Evolutionary conservation across 208 protist species (phyloP), one percentile per base, ranked within the genome.

Genomic region (Leishmania major): DNA sequence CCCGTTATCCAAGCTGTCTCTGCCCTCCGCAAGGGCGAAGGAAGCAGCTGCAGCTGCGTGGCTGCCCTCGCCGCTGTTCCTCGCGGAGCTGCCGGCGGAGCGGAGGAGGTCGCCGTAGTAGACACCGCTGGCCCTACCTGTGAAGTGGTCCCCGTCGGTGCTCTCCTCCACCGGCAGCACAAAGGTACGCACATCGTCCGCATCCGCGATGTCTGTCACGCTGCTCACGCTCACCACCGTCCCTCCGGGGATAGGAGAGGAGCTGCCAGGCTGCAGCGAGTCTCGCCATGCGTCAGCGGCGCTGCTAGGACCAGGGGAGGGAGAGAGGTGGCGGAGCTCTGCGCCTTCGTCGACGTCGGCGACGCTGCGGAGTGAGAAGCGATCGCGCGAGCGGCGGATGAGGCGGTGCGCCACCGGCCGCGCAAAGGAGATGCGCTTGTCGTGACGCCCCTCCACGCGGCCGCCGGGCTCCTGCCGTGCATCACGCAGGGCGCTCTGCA

Each of bases 91-190:
- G n/a, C 75, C 67, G 19, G 80, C 69, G 45, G 79, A 62, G 53
- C 75, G 84, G 69, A 89, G 77, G 57, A 89, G 40, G 53, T 82
- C 77, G 22, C 90, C 90, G 75, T 94, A 94, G 79, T 88, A 92
- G 7, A 92, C 84, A 49, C 91, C 91, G 75, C 91, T 94, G 19
- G 85, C 87, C 1, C 90, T 78, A 15, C 84, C 86, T 3, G 81
- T 90, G 73, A 90, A 92, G n/a, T 78, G 75, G 11, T 87, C 86
- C n/a, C 57, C 86, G 60, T 51, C 71, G 35, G 45, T 40, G 40
- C 57, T 69, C 47, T 88, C 72, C 71, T 75, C 72, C 1, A 86
- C 82, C 1, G 82, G 82, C 59, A 86, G 66, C 81, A 67, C 71
- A 47, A 78, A 45, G 19, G 60, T 67, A 4, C n/a, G 59, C 45